Conservation (phyloP, 2,329 filamentous ascomycete species). For the Colletotrichum musicola region DNA sequence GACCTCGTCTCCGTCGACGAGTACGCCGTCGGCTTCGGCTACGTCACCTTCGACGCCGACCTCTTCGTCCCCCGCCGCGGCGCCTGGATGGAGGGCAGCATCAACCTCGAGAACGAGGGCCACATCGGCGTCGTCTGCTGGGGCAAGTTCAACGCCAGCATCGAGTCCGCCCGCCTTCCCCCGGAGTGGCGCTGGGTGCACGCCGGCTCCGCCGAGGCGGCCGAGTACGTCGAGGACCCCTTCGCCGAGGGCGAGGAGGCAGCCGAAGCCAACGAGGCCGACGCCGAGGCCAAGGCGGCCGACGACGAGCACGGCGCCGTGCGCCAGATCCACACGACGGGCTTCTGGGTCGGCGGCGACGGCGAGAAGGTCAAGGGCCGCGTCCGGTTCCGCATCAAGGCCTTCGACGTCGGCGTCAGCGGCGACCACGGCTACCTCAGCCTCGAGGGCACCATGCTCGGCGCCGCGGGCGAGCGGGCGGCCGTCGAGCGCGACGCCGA, state of each 20-base stretch:
- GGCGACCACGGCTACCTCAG: constrained; percentile 84
- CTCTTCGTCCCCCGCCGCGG: constrained; percentile 83
- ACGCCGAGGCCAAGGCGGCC: constrained; percentile 54
- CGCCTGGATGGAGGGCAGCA: constrained; percentile 80
- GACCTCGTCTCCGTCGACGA: constrained; percentile 74
- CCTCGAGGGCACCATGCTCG: constrained; percentile 89
- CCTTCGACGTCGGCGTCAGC: constrained; percentile 84
- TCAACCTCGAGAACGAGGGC: constrained; percentile 89
- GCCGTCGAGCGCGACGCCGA: constrained; percentile 62
- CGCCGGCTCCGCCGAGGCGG: constrained; percentile 57
- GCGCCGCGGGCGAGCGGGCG: constrained; percentile 73
- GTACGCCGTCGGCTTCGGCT: constrained; percentile 87
- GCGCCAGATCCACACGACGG: constrained; percentile 68
- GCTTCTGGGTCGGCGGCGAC: constrained; percentile 80
- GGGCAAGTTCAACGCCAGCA: constrained; percentile 91
- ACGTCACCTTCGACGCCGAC: constrained; percentile 89
- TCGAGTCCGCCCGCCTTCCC: constrained; percentile 83
- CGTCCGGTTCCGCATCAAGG: constrained; percentile 82
- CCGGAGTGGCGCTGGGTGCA: constrained; percentile 84
- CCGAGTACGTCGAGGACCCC: constrained; percentile 52
- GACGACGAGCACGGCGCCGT: constrained; percentile 66
- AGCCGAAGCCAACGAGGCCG: constrained; percentile 38
- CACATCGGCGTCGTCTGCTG: constrained; percentile 91
- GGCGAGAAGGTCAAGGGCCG: constrained; percentile 78
- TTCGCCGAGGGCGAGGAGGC: constrained; percentile 46